Percentiles rank a stretch among this genome's conserved stretches.
Conservation (phyloP, 2,329 filamentous ascomycete genomes). For the Parafenestella ontariensis region DNA sequence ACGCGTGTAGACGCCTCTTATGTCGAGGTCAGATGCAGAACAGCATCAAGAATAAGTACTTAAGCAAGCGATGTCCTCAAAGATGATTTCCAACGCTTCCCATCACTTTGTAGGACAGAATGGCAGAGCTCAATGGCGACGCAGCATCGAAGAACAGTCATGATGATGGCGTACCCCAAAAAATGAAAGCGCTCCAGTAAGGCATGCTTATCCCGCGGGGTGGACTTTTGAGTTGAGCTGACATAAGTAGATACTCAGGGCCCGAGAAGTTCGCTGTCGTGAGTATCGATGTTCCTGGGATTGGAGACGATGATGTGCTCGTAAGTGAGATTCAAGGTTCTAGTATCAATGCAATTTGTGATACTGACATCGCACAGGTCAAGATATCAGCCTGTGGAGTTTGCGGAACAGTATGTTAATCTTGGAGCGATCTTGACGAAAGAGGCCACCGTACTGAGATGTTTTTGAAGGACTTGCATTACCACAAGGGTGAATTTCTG, state of each 20-base stretch:
- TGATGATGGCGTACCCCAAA: constrained; percentile 18
- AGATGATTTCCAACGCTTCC: background rate
- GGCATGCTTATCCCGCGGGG: background rate
- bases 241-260: constrained; percentile 22
- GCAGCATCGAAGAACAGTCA: background rate
- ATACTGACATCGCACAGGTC: constrained; percentile 16
- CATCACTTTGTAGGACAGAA: background rate
- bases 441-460: background rate
- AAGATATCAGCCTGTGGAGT: constrained; percentile 34
- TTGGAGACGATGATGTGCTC: constrained; percentile 32
- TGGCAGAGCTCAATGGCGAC: constrained; percentile 4
- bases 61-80: background rate
- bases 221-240: background rate
- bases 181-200: constrained; percentile 35
- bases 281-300: constrained; percentile 21
- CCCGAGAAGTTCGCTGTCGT: constrained; percentile 30
- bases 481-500: constrained; percentile 35
- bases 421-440: too few species aligned
- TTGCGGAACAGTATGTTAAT: constrained; percentile 27
- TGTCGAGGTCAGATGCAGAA: background rate
- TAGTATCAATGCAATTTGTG: background rate
- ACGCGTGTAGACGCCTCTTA: constrained; percentile 10
- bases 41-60: background rate
- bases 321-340: constrained; percentile 4
- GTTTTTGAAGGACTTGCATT: constrained; percentile 27